A percentile compares a stretch with the other conserved stretches of the same genome.
These are phyloP conservation scores for Acanthamoeba castellanii DNA, from an alignment of 208 protist genomes.

Conservation along the genomic window DNA sequence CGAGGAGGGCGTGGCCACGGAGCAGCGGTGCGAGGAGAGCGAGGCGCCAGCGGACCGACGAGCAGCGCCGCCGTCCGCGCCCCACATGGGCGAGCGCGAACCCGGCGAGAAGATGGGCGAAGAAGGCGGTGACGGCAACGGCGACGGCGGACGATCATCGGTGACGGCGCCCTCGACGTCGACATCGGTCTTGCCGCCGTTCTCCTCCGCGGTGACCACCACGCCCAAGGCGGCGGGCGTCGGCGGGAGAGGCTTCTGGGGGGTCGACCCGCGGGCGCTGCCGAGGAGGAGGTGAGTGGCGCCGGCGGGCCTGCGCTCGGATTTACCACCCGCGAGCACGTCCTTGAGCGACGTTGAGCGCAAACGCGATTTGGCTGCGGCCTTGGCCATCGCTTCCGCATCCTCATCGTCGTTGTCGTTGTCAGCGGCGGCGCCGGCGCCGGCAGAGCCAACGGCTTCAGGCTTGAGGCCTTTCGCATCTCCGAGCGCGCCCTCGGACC, in stretches of 20 bases:
- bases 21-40: background rate
- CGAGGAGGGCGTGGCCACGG: background rate
- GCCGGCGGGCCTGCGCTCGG: background rate
- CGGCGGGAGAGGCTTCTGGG: background rate
- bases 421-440: too few species aligned
- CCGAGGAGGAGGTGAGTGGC: background rate
- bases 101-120: too few species aligned
- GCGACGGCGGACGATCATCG: too few species aligned
- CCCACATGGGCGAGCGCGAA: background rate
- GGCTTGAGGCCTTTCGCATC: too few species aligned
- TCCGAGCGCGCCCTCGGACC: too few species aligned
- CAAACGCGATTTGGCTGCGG: background rate
- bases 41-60: background rate
- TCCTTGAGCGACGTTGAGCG: background rate
- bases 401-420: background rate
- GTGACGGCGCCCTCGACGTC: too few species aligned
- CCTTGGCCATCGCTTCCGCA: too few species aligned
- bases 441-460: too few species aligned
- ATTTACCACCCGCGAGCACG: background rate
- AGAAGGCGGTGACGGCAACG: too few species aligned
- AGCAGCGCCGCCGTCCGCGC: background rate
- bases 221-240: background rate
- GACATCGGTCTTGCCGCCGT: too few species aligned
- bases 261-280: background rate
- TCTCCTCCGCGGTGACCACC: background rate